Base-by-base conservation (phyloP, 2,329 filamentous ascomycete genomes). In the Aspergillus sp. region DNA sequence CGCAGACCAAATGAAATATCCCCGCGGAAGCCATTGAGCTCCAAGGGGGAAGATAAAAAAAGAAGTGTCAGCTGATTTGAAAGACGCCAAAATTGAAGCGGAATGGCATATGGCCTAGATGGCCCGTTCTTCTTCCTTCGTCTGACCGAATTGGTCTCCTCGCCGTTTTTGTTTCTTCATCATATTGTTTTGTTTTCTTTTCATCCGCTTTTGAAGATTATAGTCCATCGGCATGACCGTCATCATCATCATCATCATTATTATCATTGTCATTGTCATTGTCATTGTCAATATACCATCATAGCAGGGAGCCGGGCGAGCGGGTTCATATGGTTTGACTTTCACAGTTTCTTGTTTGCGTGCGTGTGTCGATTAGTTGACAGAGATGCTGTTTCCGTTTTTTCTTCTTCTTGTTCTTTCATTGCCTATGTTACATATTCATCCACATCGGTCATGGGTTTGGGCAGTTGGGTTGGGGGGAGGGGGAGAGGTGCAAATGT, bases 231-330 rank as follows among this genome's bases (percentile, higher is more conserved):
- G 64, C 64, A 65, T 64, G 61, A 65, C 61, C 62, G 60, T 60
- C 56, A 60, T 63, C 60, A 55, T 60, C 60, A 57, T 55, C 50
- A 53, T 59, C 53, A 62, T 52, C 50, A 57, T 62, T 23, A 51
- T 63, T 54, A 61, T 53, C 12, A 21, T 57, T 25, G 10, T 58
- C 13, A 47, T 60, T 45, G 58, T 65, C 55, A 64, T 66, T 64
- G 64, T 65, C 62, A 66, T 66, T 63, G 63, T 65, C 63, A 62
- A 65, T 68, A 69, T 69, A 69, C 67, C 67, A 69, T 65, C 67
- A 68, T 69, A 69, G 67, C 67, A 69, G 65, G 67, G 67, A 65
- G 67, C 67, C 59, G 64, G 67, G 67, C 67, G 67, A 69, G 66
- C 65, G 61, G 64, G 65, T 66, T 60, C 60, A 47, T 52, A 38